phyloP scores from a whole-genome alignment of 345 rosid genomes.

The Eucalyptus polyanthemos region DNA sequence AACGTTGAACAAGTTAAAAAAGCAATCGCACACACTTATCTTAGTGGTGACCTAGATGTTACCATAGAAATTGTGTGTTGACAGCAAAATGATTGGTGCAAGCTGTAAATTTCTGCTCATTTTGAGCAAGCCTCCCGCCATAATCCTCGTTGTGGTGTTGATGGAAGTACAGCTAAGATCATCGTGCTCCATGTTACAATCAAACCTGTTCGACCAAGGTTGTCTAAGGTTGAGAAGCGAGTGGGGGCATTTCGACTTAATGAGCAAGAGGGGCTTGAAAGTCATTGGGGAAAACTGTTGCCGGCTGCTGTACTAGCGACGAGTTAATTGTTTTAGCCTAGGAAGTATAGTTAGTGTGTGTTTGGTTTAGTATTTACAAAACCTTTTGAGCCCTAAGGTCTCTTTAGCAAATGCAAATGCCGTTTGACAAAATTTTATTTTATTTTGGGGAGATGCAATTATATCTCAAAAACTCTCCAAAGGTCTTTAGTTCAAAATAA shows the following conservation, averaged over 20 bases:
- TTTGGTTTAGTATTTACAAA: neutral
- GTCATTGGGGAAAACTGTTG: neutral
- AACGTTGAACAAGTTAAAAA: neutral
- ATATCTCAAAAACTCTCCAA: neutral
- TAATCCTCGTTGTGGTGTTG: neutral
- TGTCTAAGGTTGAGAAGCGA: neutral
- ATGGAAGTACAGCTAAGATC: neutral
- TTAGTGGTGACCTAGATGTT: neutral
- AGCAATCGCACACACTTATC: neutral
- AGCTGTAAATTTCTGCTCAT: neutral
- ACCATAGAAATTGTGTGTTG: neutral
- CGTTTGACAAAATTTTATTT: neutral
- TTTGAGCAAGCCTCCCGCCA: rapidly evolving
- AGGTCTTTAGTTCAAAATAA: neutral
- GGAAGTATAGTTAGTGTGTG: neutral
- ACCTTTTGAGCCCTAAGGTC: neutral
- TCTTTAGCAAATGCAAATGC: too few species aligned
- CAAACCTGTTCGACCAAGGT: neutral
- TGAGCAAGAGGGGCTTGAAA: neutral
- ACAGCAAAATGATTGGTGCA: rapidly evolving
- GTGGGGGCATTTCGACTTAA: neutral
- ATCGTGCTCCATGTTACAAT: neutral
- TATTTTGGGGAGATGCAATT: too few species aligned
- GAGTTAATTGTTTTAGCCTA: neutral
- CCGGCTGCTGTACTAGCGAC: rapidly evolving